Evolutionary conservation across 768 basidiomycete genomes (phyloP).

Genomic region (Boletus reticulatus): DNA sequence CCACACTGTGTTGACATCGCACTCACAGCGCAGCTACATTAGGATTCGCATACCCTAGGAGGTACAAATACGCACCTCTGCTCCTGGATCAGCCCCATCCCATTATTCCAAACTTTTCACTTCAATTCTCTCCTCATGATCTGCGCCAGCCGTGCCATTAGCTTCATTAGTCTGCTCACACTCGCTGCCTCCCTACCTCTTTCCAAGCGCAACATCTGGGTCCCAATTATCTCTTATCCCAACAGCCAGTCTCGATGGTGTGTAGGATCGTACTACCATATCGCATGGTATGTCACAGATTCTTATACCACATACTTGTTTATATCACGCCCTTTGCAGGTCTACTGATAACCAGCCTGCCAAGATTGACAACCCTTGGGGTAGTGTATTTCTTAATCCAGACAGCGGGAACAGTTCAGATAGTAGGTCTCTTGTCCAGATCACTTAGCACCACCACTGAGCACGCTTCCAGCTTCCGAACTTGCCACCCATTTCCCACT

Average conservation of each 20-base stretch:
- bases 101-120: no score
- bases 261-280: no score
- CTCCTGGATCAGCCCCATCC: not conserved
- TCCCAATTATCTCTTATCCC: no score
- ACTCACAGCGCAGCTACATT: no score
- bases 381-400: slow-evolving; percentile 25
- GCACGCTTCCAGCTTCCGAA: slow-evolving; percentile 11
- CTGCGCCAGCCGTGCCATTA: not conserved
- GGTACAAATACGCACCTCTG: slow-evolving; percentile 4
- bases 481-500: slow-evolving; percentile 29
- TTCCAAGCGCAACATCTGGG: no score
- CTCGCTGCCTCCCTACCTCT: slow-evolving; percentile 10
- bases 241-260: not conserved
- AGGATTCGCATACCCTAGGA: no score
- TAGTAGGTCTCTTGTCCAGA: slow-evolving; percentile 21
- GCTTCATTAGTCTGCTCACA: slow-evolving; percentile 1
- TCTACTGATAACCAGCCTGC: slow-evolving; percentile 20
- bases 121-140: not conserved
- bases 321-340: slow-evolving; percentile 7
- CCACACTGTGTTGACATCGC: no score
- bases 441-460: slow-evolving; percentile 4
- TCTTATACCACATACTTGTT: not conserved
- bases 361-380: slow-evolving; percentile 32
- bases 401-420: no score
- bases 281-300: slow-evolving; percentile 29